Conservation (phyloP, 129 eudicot genomes). For the Centella asiatica region DNA sequence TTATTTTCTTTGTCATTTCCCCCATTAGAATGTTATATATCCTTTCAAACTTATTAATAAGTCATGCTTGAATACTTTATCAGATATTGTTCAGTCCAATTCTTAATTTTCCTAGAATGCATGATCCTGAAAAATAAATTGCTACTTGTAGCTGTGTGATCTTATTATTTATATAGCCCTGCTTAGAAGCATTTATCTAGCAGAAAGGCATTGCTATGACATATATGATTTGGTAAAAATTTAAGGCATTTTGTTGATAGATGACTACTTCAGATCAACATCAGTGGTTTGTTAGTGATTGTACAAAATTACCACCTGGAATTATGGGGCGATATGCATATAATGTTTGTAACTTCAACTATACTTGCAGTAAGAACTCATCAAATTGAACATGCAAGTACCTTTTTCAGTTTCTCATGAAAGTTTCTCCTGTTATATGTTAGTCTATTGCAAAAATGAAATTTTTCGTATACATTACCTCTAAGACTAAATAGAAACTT, state of each 20-base stretch:
- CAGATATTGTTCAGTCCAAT: not conserved
- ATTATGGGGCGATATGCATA: not conserved
- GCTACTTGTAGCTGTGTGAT: not conserved
- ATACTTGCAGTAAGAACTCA: too few species aligned
- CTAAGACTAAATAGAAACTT: not conserved
- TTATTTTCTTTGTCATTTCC: slow-evolving; percentile 1
- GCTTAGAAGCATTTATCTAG: not conserved
- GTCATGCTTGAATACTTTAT: not conserved
- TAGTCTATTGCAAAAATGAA: not conserved
- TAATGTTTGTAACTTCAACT: not conserved
- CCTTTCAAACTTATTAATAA: not conserved
- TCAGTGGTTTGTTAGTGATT: not conserved
- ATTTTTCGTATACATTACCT: not conserved
- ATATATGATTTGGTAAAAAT: not conserved
- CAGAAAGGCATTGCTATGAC: not conserved
- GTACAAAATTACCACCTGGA: not conserved
- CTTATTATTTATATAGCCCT: not conserved
- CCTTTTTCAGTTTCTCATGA: not conserved
- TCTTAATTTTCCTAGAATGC: not conserved
- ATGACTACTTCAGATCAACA: not conserved
- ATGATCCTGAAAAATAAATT: too few species aligned
- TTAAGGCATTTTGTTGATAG: not conserved
- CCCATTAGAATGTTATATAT: not conserved
- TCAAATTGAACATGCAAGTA: too few species aligned
- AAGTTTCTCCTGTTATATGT: not conserved